phyloP scores from a whole-genome alignment of 2,329 filamentous ascomycete genomes.

The Colletotrichum coccodes region DNA sequence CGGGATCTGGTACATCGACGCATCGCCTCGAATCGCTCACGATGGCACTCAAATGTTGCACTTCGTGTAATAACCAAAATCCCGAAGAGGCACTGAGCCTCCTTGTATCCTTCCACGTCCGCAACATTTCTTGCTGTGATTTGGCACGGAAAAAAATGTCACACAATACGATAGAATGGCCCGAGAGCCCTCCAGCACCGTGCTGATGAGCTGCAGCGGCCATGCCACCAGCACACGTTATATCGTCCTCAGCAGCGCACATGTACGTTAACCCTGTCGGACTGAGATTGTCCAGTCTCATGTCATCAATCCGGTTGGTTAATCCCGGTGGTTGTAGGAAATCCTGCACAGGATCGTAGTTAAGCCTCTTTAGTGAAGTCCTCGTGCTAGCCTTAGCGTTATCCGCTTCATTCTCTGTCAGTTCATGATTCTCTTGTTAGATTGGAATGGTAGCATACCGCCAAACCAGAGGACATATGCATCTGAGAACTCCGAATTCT shows the following conservation, averaged over 20 bases:
- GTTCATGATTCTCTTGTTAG: not conserved
- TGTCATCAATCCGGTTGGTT: not conserved
- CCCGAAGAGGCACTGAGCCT: not conserved
- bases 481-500: not conserved
- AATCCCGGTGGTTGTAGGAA: not conserved
- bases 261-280: slow-evolving; percentile 12
- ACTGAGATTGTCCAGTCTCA: not conserved
- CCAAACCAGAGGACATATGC: slow-evolving; percentile 12
- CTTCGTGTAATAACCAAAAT: not conserved
- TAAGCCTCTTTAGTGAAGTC: not conserved
- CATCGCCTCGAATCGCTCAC: not conserved
- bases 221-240: not conserved
- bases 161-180: not conserved
- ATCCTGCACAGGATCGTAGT: slow-evolving; percentile 9
- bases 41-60: not conserved
- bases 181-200: not conserved
- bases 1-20: not conserved
- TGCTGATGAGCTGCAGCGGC: not conserved
- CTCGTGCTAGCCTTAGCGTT: not conserved
- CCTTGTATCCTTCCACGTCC: not conserved
- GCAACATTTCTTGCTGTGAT: not conserved
- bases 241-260: not conserved
- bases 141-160: not conserved
- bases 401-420: not conserved
- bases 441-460: not conserved